These are phyloP conservation scores for Blumeria hordei DNA, from an alignment of 2,329 filamentous ascomycete species.

Conservation along the genomic window DNA sequence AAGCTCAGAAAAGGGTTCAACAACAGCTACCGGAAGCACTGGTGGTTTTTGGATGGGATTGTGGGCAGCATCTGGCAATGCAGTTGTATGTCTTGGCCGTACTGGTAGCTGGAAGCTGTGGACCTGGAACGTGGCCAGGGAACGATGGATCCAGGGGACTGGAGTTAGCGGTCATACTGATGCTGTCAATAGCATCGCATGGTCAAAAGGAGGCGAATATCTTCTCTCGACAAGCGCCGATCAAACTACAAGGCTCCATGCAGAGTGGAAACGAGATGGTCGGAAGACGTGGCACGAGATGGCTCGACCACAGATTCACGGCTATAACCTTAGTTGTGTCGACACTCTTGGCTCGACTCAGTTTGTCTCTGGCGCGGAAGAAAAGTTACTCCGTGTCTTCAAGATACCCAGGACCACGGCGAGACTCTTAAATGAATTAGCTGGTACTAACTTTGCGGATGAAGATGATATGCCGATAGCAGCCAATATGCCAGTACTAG, in stretches of 20 bases:
- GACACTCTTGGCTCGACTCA: slow-evolving; percentile 46
- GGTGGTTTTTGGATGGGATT: slow-evolving; percentile 92
- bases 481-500: slow-evolving; percentile 83
- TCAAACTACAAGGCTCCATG: slow-evolving; percentile 77
- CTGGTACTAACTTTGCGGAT: slow-evolving; percentile 26
- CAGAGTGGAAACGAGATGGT: slow-evolving; percentile 39
- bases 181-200: slow-evolving; percentile 59
- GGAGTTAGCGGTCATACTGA: slow-evolving; percentile 68
- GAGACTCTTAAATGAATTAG: slow-evolving; percentile 42
- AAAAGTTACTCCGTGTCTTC: slow-evolving; percentile 94
- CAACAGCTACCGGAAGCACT: slow-evolving; percentile 83
- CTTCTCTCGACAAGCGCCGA: slow-evolving; percentile 74
- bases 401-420: slow-evolving; percentile 69
- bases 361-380: slow-evolving; percentile 87
- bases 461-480: slow-evolving; percentile 45
- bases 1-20: slow-evolving; percentile 82
- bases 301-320: slow-evolving; percentile 85
- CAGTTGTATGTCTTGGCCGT: slow-evolving; percentile 60
- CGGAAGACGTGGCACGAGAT: slow-evolving; percentile 74
- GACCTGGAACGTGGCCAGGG: slow-evolving; percentile 33
- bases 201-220: slow-evolving; percentile 63
- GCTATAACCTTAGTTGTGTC: slow-evolving; percentile 92
- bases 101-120: slow-evolving; percentile 88
- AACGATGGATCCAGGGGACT: slow-evolving; percentile 53
- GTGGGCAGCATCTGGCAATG: slow-evolving; percentile 58